Conservation (phyloP, 2,329 filamentous ascomycete species). For the Thelonectria rubi region DNA sequence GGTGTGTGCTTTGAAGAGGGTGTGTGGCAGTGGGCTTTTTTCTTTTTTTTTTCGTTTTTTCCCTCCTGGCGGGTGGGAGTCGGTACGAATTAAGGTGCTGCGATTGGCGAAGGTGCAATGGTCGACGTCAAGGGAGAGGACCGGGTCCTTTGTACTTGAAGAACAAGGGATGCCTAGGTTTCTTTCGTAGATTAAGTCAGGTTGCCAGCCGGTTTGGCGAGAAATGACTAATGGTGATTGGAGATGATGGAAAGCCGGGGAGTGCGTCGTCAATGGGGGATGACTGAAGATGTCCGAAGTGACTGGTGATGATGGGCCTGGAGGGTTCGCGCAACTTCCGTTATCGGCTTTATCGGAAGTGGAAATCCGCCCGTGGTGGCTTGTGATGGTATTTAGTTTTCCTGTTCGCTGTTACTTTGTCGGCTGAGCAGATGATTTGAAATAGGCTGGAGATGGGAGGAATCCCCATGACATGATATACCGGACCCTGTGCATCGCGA, state of each 20-base stretch:
- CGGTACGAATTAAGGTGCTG: conserved; percentile 4
- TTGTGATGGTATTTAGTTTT: conserved; percentile 6
- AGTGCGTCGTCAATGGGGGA: neutral
- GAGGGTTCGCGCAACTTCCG: conserved; percentile 25
- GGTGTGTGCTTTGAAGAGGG: conserved; percentile 1
- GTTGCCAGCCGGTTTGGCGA: conserved; percentile 9
- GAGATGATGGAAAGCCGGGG: neutral
- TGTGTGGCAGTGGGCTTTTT: neutral
- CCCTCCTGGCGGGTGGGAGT: neutral
- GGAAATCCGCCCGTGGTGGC: conserved; percentile 3
- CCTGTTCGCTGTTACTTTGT: neutral
- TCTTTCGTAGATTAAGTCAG: neutral
- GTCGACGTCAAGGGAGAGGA: conserved; percentile 2
- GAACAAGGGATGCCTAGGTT: neutral
- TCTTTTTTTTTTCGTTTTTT: neutral
- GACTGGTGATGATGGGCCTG: conserved; percentile 18
- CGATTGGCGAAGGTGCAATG: conserved; percentile 14
- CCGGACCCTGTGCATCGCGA: conserved; percentile 4
- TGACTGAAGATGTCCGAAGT: conserved; percentile 15
- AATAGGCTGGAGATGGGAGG: conserved; percentile 16
- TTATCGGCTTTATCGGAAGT: conserved; percentile 16
- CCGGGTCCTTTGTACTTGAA: conserved; percentile 11
- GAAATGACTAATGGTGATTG: conserved; percentile 18
- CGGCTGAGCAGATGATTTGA: conserved; percentile 22
- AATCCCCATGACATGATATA: conserved; percentile 21